Conservation (phyloP, 805 yeast species). For the Myxozyma vanderwaltii region DNA sequence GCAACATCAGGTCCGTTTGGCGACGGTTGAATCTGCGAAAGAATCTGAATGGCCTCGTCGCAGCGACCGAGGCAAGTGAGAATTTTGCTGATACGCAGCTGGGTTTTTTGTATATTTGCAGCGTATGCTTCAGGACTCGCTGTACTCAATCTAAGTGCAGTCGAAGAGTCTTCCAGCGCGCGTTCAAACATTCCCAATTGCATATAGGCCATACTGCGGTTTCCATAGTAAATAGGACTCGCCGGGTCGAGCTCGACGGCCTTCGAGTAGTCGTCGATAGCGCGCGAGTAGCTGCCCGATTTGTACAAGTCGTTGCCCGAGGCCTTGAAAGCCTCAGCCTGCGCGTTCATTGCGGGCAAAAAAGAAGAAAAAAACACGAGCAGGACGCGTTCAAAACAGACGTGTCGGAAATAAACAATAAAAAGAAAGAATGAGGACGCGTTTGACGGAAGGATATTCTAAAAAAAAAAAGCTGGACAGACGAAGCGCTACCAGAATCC, state of each 20-base stretch:
- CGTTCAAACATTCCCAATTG: slow-evolving; percentile 40
- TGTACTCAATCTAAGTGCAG: slow-evolving; percentile 33
- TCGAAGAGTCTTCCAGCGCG: slow-evolving; percentile 44
- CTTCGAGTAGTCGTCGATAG: slow-evolving; percentile 37
- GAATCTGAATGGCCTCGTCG: slow-evolving; percentile 42
- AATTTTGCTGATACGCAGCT: slow-evolving; percentile 44
- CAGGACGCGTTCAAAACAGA: neutral
- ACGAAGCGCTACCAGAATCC: no score
- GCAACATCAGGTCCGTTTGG: slow-evolving; percentile 35
- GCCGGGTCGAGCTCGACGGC: slow-evolving; percentile 41
- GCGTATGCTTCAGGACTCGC: slow-evolving; percentile 35
- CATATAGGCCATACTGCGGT: slow-evolving; percentile 46
- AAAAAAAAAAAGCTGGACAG: no score
- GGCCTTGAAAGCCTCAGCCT: slow-evolving; percentile 36
- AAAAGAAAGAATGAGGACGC: no score
- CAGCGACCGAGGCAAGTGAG: slow-evolving; percentile 42
- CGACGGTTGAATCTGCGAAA: slow-evolving; percentile 33
- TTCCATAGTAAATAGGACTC: slow-evolving; percentile 44
- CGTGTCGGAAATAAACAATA: no score
- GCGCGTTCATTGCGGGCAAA: neutral
- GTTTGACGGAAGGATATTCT: no score
- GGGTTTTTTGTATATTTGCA: slow-evolving; percentile 43
- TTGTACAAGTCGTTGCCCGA: slow-evolving; percentile 47
- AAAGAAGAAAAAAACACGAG: no score
- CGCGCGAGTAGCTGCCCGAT: slow-evolving; percentile 44